Percentiles rank a stretch among this genome's conserved stretches.
phyloP scores from a whole-genome alignment of 2,329 filamentous ascomycete genomes.

The Fusarium globosum region DNA sequence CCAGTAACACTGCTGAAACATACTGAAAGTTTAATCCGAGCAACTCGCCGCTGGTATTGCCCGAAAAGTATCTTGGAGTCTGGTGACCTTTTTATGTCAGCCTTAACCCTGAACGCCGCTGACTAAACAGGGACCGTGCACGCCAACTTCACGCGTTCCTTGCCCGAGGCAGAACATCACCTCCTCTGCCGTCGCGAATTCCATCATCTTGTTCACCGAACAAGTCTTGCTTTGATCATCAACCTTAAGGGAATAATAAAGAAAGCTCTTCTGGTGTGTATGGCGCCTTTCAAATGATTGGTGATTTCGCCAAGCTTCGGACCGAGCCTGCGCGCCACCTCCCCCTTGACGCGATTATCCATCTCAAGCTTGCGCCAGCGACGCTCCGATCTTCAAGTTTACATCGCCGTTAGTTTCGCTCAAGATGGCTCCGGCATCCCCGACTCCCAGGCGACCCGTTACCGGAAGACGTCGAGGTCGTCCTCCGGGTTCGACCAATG shows the following conservation, averaged over 20 bases:
- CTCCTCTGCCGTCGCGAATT: conserved; percentile 42
- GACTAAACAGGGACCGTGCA: conserved; percentile 45
- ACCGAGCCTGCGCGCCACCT: conserved; percentile 48
- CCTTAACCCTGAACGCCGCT: background rate
- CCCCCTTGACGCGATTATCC: conserved; percentile 44
- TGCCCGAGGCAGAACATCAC: conserved; percentile 14
- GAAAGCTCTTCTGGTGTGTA: conserved; percentile 13
- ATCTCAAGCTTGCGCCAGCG: conserved; percentile 32
- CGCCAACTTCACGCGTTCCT: conserved; percentile 56
- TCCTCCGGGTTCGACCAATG: conserved; percentile 57
- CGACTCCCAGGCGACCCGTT: conserved; percentile 55
- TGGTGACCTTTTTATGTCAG: background rate
- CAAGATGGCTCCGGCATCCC: conserved; percentile 50
- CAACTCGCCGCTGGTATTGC: background rate
- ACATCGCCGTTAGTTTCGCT: conserved; percentile 21
- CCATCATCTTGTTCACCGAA: conserved; percentile 45
- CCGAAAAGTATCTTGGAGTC: background rate
- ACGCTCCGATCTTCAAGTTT: conserved; percentile 20
- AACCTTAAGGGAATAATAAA: conserved; percentile 21
- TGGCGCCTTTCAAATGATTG: conserved; percentile 44
- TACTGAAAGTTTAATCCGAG: background rate
- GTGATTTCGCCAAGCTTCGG: conserved; percentile 45
- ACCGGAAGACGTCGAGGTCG: conserved; percentile 61
- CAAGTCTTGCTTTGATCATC: conserved; percentile 34
- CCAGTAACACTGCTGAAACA: background rate